Percentiles rank a stretch among this genome's conserved stretches.
Conservation (phyloP, 2,329 filamentous ascomycete genomes). For the Aspergillus japonicus region DNA sequence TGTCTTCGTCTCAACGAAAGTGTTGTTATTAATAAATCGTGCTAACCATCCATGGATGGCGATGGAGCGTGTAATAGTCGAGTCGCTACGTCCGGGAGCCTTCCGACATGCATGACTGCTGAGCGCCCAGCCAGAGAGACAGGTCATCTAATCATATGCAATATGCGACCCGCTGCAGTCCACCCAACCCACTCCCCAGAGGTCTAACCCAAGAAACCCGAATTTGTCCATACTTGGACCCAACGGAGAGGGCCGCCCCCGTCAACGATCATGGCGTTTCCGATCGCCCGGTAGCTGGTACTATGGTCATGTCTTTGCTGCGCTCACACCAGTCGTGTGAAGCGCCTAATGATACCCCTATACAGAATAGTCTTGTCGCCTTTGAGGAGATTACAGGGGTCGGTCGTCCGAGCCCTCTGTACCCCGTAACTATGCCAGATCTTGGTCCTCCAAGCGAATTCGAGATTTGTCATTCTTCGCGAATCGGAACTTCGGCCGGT, state of each 20-base stretch:
- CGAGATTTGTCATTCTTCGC: not conserved
- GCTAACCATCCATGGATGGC: not conserved
- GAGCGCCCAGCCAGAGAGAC: conserved; percentile 4
- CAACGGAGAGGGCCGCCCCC: conserved; percentile 1
- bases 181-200: not conserved
- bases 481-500: not conserved
- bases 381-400: not conserved
- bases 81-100: conserved; percentile 5
- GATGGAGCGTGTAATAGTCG: not conserved
- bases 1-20: not conserved
- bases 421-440: not conserved
- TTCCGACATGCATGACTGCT: conserved; percentile 1
- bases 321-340: not conserved
- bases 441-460: not conserved
- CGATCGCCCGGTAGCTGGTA: not conserved
- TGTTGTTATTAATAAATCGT: conserved; percentile 4
- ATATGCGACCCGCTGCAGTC: conserved; percentile 1
- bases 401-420: not conserved
- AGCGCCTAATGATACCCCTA: not conserved
- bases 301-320: not conserved
- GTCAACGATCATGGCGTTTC: not conserved
- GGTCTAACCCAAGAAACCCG: not conserved
- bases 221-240: not conserved
- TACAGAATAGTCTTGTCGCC: not conserved
- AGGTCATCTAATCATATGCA: conserved; percentile 9